Percentiles rank a stretch among this genome's conserved stretches.
Evolutionary conservation across 495 filamentous ascomycete species (phyloP).

Genomic region (Penicillium odoratum): DNA sequence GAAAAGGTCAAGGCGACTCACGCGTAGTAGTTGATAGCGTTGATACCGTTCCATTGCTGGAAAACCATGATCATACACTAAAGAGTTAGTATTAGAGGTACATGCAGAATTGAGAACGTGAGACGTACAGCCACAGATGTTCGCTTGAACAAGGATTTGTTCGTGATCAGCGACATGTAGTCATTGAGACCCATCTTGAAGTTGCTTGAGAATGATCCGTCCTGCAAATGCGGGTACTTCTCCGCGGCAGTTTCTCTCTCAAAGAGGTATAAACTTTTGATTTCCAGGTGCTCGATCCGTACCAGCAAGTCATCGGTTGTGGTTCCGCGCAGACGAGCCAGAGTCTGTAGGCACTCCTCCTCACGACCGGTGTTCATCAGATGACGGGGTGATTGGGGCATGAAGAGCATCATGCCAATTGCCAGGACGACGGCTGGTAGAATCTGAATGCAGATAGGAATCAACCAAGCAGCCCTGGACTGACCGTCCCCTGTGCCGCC

Average conservation of each 20-base stretch:
- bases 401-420: constrained; percentile 55
- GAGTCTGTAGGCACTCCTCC: constrained; percentile 41
- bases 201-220: constrained; percentile 30
- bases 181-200: constrained; percentile 35
- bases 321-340: constrained; percentile 61
- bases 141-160: constrained; percentile 39
- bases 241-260: constrained; percentile 67
- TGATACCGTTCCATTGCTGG: constrained; percentile 67
- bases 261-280: constrained; percentile 72
- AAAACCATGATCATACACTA: constrained; percentile 44
- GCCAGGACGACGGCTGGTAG: constrained; percentile 44
- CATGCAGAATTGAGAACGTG: neutral
- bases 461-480: constrained; percentile 43
- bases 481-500: constrained; percentile 44
- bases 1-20: constrained; percentile 6
- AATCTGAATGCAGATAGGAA: constrained; percentile 47
- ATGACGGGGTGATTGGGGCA: constrained; percentile 83
- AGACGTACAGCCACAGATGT: constrained; percentile 35
- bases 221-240: constrained; percentile 34
- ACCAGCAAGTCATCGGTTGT: constrained; percentile 63
- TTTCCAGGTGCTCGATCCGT: constrained; percentile 76
- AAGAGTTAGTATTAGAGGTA: constrained; percentile 1
- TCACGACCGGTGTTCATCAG: constrained; percentile 45
- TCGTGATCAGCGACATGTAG: constrained; percentile 34
- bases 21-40: constrained; percentile 34